Evolutionary conservation across 2,329 filamentous ascomycete genomes (phyloP).

Genomic region (Emericellopsis cladophorae): DNA sequence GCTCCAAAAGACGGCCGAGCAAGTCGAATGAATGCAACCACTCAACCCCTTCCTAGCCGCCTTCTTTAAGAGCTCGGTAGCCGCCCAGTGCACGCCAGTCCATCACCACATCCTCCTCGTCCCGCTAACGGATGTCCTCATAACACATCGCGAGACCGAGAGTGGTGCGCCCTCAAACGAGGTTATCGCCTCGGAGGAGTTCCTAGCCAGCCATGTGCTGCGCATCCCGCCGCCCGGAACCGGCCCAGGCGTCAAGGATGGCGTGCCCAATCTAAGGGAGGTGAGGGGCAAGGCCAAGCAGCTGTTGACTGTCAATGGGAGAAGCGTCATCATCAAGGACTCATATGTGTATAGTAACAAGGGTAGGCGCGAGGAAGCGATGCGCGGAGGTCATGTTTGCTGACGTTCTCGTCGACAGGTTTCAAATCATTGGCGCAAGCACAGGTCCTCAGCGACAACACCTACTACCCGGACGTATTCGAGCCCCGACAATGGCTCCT

Average conservation of each 20-base stretch:
- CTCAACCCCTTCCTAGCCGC: slow-evolving; percentile 97
- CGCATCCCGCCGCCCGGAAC: slow-evolving; percentile 53
- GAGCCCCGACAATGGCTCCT: slow-evolving; percentile 91
- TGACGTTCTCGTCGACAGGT: slow-evolving; percentile 32
- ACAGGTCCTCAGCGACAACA: slow-evolving; percentile 67
- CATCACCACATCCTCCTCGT: slow-evolving; percentile 92
- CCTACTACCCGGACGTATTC: slow-evolving; percentile 82
- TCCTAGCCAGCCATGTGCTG: slow-evolving; percentile 91
- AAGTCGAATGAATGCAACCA: slow-evolving; percentile 65
- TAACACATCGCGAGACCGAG: slow-evolving; percentile 80
- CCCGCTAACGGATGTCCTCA: slow-evolving; percentile 81
- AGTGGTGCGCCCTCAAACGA: slow-evolving; percentile 66
- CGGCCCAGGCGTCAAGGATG: slow-evolving; percentile 42
- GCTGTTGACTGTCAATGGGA: slow-evolving; percentile 82
- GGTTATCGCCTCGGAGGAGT: slow-evolving; percentile 81
- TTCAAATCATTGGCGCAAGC: slow-evolving; percentile 89
- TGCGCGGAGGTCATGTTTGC: neutral
- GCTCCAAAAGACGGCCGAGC: slow-evolving; percentile 2
- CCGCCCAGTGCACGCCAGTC: slow-evolving; percentile 79
- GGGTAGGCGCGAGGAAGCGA: slow-evolving; percentile 37
- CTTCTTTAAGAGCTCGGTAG: slow-evolving; percentile 95
- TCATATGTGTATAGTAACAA: slow-evolving; percentile 91
- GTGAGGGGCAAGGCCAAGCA: slow-evolving; percentile 87
- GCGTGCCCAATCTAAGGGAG: slow-evolving; percentile 59
- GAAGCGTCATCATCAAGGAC: slow-evolving; percentile 91